Conservation (phyloP, 2,329 filamentous ascomycete genomes). For the Byssothecium circinans region DNA sequence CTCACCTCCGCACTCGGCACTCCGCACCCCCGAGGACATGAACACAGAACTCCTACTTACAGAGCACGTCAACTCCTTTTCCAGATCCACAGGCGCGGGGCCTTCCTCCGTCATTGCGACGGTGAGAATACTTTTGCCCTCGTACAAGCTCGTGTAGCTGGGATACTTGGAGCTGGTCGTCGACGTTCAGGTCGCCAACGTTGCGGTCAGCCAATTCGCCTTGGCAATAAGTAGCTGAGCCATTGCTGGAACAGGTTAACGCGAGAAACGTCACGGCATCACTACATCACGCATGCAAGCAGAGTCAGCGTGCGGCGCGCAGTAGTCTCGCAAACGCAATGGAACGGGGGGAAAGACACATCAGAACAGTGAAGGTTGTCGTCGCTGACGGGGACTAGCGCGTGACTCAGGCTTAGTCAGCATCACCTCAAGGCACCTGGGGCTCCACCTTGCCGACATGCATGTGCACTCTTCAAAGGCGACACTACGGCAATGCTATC, state of each 20-base stretch:
- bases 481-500: too few species aligned
- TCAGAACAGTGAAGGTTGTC: too few species aligned
- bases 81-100: constrained; percentile 66
- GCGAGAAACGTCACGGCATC: neutral
- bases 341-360: too few species aligned
- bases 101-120: constrained; percentile 38
- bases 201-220: constrained; percentile 14
- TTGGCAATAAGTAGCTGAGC: constrained; percentile 1
- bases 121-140: neutral
- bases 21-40: neutral
- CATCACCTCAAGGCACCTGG: neutral
- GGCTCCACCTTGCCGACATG: too few species aligned
- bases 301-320: neutral
- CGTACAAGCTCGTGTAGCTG: neutral
- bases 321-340: neutral
- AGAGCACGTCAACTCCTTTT: constrained; percentile 93
- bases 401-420: neutral
- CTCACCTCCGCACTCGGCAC: constrained; percentile 11
- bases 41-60: constrained; percentile 60
- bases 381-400: too few species aligned
- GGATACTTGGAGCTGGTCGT: neutral
- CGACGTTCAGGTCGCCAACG: constrained; percentile 11
- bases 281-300: neutral
- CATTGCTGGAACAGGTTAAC: neutral
- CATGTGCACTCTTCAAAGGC: too few species aligned